Evolutionary conservation across 306 rosid genomes (phyloP).

Genomic region (Cyclanthera cordifolia): DNA sequence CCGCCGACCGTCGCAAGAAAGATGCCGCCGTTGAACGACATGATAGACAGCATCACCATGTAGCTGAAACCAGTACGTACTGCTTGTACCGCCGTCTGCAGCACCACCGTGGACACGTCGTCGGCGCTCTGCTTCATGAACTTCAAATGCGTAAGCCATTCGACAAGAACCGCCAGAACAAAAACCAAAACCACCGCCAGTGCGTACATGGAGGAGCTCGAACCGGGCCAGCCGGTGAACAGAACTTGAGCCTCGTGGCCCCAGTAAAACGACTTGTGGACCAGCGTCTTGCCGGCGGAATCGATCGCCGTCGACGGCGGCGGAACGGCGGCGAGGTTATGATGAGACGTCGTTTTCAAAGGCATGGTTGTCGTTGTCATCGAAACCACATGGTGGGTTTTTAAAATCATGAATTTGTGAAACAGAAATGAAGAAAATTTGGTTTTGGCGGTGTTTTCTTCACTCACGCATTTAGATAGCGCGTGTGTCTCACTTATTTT

Average conservation of each 20-base stretch:
- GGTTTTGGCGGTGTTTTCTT: not conserved
- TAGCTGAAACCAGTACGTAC: conserved; percentile 38
- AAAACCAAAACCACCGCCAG: conserved; percentile 51
- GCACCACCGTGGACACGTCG: conserved; percentile 17
- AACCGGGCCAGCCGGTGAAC: conserved; percentile 56
- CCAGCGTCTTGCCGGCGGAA: conserved; percentile 32
- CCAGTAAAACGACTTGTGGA: conserved; percentile 48
- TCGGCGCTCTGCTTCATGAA: conserved; percentile 20
- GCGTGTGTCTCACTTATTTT: not conserved
- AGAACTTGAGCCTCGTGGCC: conserved; percentile 36
- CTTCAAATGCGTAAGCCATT: conserved; percentile 42
- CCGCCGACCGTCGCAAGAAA: conserved; percentile 51
- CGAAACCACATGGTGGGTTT: not conserved
- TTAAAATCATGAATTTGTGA: not conserved
- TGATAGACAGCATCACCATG: conserved; percentile 53
- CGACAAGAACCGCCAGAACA: conserved; percentile 38
- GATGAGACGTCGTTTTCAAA: conserved; percentile 9
- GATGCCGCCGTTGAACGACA: conserved; percentile 65
- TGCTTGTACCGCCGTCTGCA: conserved; percentile 35
- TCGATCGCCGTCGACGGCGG: conserved; percentile 16
- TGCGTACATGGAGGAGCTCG: conserved; percentile 43
- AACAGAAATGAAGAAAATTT: not conserved
- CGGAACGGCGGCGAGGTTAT: conserved; percentile 3
- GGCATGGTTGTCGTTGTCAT: not conserved
- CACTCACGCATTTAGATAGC: not conserved